Conservation (phyloP, 768 basidiomycete genomes). For the Trametes gibbosa region DNA sequence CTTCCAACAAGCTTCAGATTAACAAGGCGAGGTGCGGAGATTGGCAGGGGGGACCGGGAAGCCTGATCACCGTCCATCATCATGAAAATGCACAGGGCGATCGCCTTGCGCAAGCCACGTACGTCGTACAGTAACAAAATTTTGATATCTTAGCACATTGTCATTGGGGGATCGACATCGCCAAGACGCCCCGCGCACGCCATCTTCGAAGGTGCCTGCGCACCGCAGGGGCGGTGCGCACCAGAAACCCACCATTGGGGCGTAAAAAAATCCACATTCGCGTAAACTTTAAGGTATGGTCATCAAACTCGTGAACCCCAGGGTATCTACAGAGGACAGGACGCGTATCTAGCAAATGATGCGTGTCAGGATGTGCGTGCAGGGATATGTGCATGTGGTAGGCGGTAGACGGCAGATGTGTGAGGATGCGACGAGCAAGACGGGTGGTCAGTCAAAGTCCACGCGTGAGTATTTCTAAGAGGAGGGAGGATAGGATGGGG, state of each 20-base stretch:
- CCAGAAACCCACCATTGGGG: too few relatives aligned
- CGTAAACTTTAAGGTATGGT: constrained; percentile 1
- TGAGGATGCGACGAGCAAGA: neutral
- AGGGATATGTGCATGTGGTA: neutral
- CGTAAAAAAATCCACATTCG: neutral
- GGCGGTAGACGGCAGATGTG: neutral
- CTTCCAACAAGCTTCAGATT: neutral
- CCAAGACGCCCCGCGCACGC: too few relatives aligned
- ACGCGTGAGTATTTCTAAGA: constrained; percentile 2
- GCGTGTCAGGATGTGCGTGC: neutral
- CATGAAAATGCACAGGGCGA: neutral
- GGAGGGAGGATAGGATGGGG: neutral
- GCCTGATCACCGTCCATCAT: neutral
- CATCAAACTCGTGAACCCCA: constrained; percentile 1
- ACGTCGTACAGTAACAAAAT: too few relatives aligned
- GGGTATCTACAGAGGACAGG: constrained; percentile 1
- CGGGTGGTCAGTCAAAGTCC: constrained; percentile 3
- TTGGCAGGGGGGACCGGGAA: neutral
- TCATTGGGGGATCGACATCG: too few relatives aligned
- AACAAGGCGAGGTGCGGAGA: constrained; percentile 4
- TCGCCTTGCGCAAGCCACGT: constrained; percentile 9
- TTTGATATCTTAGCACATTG: too few relatives aligned
- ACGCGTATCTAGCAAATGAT: neutral
- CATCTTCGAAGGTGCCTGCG: too few relatives aligned
- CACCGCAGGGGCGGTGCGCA: too few relatives aligned